Evolutionary conservation across 1,139 yeast species (phyloP), one percentile per base, ranked within the genome.

Genomic region (Lodderomyces metapsilosis): DNA sequence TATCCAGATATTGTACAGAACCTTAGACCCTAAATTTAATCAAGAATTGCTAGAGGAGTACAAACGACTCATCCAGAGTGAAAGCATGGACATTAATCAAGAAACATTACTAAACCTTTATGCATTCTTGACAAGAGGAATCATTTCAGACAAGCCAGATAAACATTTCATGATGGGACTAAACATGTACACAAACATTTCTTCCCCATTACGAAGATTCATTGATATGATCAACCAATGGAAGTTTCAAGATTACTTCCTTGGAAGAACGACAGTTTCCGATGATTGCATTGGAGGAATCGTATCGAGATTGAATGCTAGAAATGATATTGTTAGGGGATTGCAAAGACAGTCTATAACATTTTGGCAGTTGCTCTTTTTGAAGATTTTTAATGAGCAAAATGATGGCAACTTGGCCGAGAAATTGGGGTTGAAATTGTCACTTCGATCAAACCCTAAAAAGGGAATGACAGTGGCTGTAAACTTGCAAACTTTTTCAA

Each of bases 151-250:
- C 51, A 64, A 45, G 43, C 75, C 57, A 54, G 54, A 55, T 1
- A 58, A 60, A 0, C 97, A 91, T 59, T 69, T 71, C 23, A 78
- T 85, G 44, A 64, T 89, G 36, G 96, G 95, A 2, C 63, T 84
- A 9, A 59, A 63, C 0, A 61, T 67, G 11, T 89, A 92, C 56
- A 72, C 86, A 6, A 87, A 88, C 31, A 82, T 87, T 2, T 89
- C 98, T 0, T 89, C 97, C 0, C 98, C 98, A 1, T 70, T 92
- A 48, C 71, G 98, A 61, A 68, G 98, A 50, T 85, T 78, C 52
- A 82, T 84, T n/a, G 98, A 92, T 59, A 64, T 89, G 53, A 58
- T 89, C 5, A 82, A 84, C 51, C 97, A 89, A 54, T 78, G 92
- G 78, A 62, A 58, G 42, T 53, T 71, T 36, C 71, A 69, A 43